phyloP scores from a whole-genome alignment of 2,329 filamentous ascomycete genomes.

The Aspergillus sclerotialis region DNA sequence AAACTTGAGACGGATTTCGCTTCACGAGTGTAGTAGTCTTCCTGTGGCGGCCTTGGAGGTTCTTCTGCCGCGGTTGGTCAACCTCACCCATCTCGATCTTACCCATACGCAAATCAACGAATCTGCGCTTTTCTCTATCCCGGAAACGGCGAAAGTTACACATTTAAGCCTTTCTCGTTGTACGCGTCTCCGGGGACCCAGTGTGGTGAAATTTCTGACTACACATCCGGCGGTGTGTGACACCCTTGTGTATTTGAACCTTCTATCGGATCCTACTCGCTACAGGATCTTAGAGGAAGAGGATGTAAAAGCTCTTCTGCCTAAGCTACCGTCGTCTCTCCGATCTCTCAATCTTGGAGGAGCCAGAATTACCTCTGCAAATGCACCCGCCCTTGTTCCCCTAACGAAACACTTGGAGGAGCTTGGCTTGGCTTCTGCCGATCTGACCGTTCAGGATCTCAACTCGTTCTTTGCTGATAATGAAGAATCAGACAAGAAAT shows the following conservation, averaged over 20 bases:
- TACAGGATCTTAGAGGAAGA: constrained; percentile 63
- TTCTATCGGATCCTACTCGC: constrained; percentile 64
- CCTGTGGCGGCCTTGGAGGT: constrained; percentile 60
- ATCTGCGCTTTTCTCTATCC: constrained; percentile 62
- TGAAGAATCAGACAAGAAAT: constrained; percentile 13
- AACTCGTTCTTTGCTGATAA: constrained; percentile 51
- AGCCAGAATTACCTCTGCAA: constrained; percentile 59
- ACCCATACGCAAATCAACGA: constrained; percentile 70
- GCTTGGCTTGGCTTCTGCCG: constrained; percentile 61
- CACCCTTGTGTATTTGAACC: constrained; percentile 62
- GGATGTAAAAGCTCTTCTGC: constrained; percentile 60
- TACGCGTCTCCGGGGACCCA: constrained; percentile 58
- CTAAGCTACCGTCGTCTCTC: constrained; percentile 58
- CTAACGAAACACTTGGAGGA: constrained; percentile 70
- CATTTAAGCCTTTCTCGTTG: constrained; percentile 76
- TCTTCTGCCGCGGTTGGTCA: constrained; percentile 62
- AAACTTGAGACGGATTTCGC: constrained; percentile 59
- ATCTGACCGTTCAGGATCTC: constrained; percentile 59
- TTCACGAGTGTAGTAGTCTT: constrained; percentile 72
- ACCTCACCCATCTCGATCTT: constrained; percentile 72
- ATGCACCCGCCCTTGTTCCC: constrained; percentile 57
- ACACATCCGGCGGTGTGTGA: constrained; percentile 62
- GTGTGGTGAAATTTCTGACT: constrained; percentile 63
- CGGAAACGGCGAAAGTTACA: constrained; percentile 63
- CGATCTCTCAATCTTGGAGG: constrained; percentile 71